Percentiles rank a stretch among this genome's conserved stretches.
Evolutionary conservation across 768 basidiomycete species (phyloP).

Genomic region (Leucogyrophana mollusca): DNA sequence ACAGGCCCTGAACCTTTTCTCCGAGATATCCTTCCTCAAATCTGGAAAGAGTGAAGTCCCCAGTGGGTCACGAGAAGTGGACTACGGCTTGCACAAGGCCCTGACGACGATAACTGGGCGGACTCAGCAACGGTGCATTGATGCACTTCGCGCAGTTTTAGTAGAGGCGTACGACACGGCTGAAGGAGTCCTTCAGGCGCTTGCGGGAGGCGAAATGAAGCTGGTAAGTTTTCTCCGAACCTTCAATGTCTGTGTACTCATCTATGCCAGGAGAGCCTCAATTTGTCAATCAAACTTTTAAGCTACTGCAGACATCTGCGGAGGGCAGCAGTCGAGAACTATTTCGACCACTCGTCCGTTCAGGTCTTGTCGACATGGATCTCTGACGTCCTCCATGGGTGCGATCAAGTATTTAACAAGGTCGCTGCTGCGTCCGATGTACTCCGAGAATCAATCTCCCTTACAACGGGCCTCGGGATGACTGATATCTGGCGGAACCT

Average conservation of each 20-base stretch:
- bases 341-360: conserved; percentile 66
- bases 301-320: conserved; percentile 42
- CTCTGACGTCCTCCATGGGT: conserved; percentile 34
- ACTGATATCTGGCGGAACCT: conserved; percentile 67
- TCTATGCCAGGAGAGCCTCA: conserved; percentile 26
- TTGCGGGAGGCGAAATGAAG: neutral
- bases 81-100: no score
- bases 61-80: no score
- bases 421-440: conserved; percentile 31
- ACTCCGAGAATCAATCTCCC: conserved; percentile 50
- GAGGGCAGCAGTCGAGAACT: conserved; percentile 31
- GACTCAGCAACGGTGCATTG: conserved; percentile 8
- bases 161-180: conserved; percentile 17
- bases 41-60: conserved; percentile 14
- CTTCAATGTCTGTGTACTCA: neutral
- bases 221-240: conserved; percentile 22
- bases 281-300: conserved; percentile 37
- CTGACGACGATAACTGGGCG: no score
- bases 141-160: conserved; percentile 21
- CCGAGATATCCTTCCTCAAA: conserved; percentile 38
- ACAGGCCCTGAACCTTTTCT: conserved; percentile 40
- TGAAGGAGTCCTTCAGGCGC: conserved; percentile 16
- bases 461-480: conserved; percentile 72
- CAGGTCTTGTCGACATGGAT: conserved; percentile 61
- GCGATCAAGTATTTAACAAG: conserved; percentile 31